Conservation (phyloP, 768 basidiomycete species). For the Mrakia gelida region DNA sequence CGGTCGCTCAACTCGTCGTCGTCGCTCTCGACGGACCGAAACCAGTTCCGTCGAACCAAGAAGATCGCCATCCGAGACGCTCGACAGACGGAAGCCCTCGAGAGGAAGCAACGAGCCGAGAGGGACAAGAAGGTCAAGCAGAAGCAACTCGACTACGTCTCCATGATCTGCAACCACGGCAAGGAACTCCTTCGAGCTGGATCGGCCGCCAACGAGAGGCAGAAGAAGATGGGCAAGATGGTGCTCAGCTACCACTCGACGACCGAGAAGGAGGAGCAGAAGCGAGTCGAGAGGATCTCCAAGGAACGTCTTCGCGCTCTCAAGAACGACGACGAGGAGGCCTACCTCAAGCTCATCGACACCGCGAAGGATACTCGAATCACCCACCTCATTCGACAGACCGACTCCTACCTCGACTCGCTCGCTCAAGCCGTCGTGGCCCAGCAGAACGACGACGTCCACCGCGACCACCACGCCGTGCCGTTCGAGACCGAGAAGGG, state of each 20-base stretch:
- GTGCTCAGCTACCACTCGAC: conserved; percentile 78
- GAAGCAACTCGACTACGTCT: conserved; percentile 91
- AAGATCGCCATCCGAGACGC: conserved; percentile 86
- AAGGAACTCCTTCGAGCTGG: conserved; percentile 61
- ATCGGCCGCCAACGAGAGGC: conserved; percentile 47
- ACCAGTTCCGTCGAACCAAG: conserved; percentile 79
- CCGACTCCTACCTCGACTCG: conserved; percentile 89
- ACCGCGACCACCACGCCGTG: conserved; percentile 38
- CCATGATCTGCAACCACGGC: conserved; percentile 78
- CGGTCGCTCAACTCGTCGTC: conserved; percentile 83
- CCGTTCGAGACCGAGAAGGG: conserved; percentile 38
- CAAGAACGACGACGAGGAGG: conserved; percentile 97
- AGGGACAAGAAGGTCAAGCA: conserved; percentile 91
- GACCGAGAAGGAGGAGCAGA: conserved; percentile 97
- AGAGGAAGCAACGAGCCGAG: conserved; percentile 84
- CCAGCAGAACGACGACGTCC: conserved; percentile 70
- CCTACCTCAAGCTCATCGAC: conserved; percentile 98
- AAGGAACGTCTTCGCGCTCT: conserved; percentile 98
- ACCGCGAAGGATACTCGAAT: conserved; percentile 99
- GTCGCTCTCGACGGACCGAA: conserved; percentile 81
- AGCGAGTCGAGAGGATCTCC: conserved; percentile 86
- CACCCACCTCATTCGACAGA: conserved; percentile 89
- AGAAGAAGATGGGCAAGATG: conserved; percentile 67
- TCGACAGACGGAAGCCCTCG: conserved; percentile 78
- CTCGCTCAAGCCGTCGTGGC: conserved; percentile 88